Percentiles rank a stretch among this genome's conserved stretches.
Conservation (phyloP, 495 filamentous ascomycete species). For the Aspergillus homomorphus region DNA sequence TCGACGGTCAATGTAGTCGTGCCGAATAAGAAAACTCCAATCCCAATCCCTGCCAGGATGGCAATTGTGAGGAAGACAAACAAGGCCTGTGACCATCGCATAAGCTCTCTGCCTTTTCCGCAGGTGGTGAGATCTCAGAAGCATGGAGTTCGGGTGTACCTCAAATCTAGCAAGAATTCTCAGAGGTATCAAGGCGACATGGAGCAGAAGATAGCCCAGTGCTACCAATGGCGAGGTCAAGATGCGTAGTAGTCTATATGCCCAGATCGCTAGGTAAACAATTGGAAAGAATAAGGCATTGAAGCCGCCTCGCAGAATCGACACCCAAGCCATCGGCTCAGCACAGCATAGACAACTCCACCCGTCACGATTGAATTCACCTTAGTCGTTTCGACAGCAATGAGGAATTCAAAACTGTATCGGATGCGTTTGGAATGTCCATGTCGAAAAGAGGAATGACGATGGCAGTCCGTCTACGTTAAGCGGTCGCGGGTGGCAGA, state of each 20-base stretch:
- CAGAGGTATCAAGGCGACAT: conserved; percentile 36
- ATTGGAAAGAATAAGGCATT: conserved; percentile 39
- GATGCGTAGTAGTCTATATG: conserved; percentile 26
- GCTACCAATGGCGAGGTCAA: conserved; percentile 47
- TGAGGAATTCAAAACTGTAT: background rate
- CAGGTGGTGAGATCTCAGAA: background rate
- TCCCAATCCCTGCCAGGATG: conserved; percentile 51
- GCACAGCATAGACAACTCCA: background rate
- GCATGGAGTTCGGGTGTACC: conserved; percentile 41
- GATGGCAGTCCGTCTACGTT: background rate
- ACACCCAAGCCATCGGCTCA: conserved; percentile 26
- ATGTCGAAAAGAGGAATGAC: background rate
- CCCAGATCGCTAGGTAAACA: conserved; percentile 24
- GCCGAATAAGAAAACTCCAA: conserved; percentile 49
- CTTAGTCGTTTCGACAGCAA: background rate
- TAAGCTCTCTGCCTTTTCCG: conserved; percentile 21
- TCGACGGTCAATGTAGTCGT: conserved; percentile 19
- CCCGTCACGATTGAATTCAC: background rate
- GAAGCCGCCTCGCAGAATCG: conserved; percentile 22
- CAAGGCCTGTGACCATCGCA: conserved; percentile 48
- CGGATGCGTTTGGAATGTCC: background rate
- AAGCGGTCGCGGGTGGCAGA: conserved; percentile 3
- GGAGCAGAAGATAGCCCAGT: conserved; percentile 35
- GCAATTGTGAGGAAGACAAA: conserved; percentile 64
- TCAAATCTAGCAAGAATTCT: conserved; percentile 57